Conservation (phyloP, 371 early-diverging fungal species). For the Gilbertella persicaria region DNA sequence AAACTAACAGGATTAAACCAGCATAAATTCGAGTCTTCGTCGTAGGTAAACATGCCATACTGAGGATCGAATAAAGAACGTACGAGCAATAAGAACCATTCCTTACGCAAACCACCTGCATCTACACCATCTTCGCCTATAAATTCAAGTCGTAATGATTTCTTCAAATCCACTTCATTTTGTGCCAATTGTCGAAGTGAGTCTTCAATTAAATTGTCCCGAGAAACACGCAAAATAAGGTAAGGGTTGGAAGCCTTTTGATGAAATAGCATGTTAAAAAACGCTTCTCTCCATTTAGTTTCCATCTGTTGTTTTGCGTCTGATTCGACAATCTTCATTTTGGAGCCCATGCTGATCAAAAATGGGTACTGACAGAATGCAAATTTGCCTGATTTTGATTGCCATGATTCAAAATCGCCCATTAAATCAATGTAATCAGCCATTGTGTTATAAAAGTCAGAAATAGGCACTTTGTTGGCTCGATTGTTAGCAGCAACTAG, state of each 20-base stretch:
- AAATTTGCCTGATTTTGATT: constrained; percentile 74
- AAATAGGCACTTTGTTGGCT: constrained; percentile 62
- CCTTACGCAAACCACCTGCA: constrained; percentile 96
- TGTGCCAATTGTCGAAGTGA: constrained; percentile 71
- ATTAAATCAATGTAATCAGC: constrained; percentile 81
- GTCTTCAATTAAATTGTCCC: constrained; percentile 86
- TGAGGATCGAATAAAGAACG: constrained; percentile 92
- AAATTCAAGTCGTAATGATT: constrained; percentile 84
- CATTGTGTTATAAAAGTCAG: constrained; percentile 84
- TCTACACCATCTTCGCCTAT: constrained; percentile 90
- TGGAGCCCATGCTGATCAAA: constrained; percentile 81
- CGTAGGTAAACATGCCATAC: constrained; percentile 75
- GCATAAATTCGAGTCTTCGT: constrained; percentile 78
- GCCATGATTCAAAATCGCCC: constrained; percentile 86
- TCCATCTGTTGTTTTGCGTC: constrained; percentile 91
- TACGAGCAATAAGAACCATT: constrained; percentile 91
- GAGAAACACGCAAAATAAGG: constrained; percentile 76
- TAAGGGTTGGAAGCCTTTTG: constrained; percentile 83
- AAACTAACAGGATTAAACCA: constrained; percentile 92
- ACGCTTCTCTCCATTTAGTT: constrained; percentile 72
- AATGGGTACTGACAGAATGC: constrained; percentile 92
- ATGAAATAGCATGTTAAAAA: constrained; percentile 84
- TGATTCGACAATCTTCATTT: constrained; percentile 85
- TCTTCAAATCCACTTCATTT: constrained; percentile 79
- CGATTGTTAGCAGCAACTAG: constrained; percentile 70